Conservation (phyloP, 306 rosid genomes). For the Parietaria judaica region DNA sequence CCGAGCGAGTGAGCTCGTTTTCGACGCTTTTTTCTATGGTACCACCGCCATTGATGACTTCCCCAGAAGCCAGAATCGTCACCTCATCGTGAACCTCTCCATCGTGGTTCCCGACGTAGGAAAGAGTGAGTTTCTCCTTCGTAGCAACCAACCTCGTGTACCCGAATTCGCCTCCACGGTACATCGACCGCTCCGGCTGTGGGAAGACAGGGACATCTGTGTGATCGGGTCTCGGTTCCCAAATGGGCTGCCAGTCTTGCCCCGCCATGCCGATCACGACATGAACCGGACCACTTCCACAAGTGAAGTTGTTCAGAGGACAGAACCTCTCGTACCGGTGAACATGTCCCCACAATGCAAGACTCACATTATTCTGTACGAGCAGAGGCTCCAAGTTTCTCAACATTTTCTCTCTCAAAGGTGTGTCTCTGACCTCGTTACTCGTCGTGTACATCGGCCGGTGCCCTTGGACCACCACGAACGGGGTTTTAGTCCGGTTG, state of each 20-base stretch:
- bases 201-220: conserved; percentile 62
- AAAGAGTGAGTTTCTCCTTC: conserved; percentile 51
- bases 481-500: conserved; percentile 60
- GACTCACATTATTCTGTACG: conserved; percentile 66
- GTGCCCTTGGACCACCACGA: conserved; percentile 80
- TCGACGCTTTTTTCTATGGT: conserved; percentile 4
- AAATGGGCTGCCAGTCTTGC: conserved; percentile 83
- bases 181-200: conserved; percentile 60
- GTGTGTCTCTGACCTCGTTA: conserved; percentile 54
- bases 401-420: conserved; percentile 53
- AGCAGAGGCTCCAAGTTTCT: conserved; percentile 77
- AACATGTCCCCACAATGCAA: conserved; percentile 93
- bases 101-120: conserved; percentile 71
- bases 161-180: conserved; percentile 86
- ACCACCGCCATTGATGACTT: conserved; percentile 28
- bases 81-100: conserved; percentile 62
- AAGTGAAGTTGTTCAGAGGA: conserved; percentile 63
- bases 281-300: conserved; percentile 65
- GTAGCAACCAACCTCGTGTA: conserved; percentile 74
- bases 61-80: conserved; percentile 61
- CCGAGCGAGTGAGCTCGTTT: conserved; percentile 10
- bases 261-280: conserved; percentile 86
- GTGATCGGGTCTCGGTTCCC: conserved; percentile 70
- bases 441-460: conserved; percentile 92
- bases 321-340: conserved; percentile 89